Conservation (phyloP, 345 rosid genomes). For the Syzygium grande region DNA sequence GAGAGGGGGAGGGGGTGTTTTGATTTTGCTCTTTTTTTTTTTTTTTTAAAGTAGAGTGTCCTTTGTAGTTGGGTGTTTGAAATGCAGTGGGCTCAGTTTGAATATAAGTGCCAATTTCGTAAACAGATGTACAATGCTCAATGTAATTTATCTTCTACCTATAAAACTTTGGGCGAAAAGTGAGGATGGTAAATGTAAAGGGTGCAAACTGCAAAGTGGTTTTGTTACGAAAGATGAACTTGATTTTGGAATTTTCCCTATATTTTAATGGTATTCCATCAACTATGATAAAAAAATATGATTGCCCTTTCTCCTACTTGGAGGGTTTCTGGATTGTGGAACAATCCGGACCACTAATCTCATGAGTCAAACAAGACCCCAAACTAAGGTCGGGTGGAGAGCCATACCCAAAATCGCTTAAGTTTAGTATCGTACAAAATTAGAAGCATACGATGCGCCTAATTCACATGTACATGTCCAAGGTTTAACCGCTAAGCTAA, state of each 20-base stretch:
- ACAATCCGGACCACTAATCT: not conserved
- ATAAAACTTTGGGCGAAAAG: no score
- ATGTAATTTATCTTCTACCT: not conserved
- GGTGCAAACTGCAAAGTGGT: no score
- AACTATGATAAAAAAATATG: not conserved
- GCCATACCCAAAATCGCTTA: not conserved
- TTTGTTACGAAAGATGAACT: not conserved
- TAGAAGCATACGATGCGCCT: not conserved
- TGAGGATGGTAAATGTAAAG: no score
- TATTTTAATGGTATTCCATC: not conserved
- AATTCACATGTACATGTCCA: not conserved
- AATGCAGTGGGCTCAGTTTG: not conserved
- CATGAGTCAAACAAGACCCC: not conserved
- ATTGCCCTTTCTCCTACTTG: not conserved
- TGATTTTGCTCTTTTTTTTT: not conserved
- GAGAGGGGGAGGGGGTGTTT: not conserved
- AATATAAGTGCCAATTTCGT: not conserved
- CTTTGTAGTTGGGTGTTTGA: not conserved
- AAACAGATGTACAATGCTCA: not conserved
- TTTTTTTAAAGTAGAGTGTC: not conserved
- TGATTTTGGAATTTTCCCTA: not conserved
- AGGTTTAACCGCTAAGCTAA: no score
- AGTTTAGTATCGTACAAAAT: not conserved
- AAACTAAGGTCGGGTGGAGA: not conserved
- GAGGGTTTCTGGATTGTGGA: not conserved